Conservation (phyloP, 345 rosid species). For the Gossypium stocksii region DNA sequence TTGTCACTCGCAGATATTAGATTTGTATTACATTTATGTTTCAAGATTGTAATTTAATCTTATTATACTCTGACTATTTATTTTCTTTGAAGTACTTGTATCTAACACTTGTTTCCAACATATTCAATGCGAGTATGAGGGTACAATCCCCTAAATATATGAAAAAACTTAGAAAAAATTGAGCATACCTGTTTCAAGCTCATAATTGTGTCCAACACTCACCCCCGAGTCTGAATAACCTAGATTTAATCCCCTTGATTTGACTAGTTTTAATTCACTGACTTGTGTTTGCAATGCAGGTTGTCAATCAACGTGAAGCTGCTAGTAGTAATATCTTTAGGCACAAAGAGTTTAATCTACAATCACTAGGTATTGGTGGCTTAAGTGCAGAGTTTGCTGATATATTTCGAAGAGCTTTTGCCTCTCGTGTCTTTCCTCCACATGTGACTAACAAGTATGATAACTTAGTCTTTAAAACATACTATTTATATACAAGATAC, state of each 20-base stretch:
- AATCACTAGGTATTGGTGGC: slow-evolving; percentile 96
- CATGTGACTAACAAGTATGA: slow-evolving; percentile 88
- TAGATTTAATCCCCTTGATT: slow-evolving; percentile 5
- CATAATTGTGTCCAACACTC: not conserved
- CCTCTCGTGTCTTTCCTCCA: slow-evolving; percentile 97
- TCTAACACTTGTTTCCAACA: not conserved
- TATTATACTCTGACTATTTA: not conserved
- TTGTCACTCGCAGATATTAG: not conserved
- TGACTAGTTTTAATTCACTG: slow-evolving; percentile 6
- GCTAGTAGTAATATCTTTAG: slow-evolving; percentile 89
- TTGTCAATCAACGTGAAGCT: slow-evolving; percentile 97
- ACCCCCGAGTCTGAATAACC: not conserved
- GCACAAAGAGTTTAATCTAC: slow-evolving; percentile 94
- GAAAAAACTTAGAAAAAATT: not conserved
- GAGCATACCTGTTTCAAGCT: not conserved
- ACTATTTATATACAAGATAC: slow-evolving; percentile 3
- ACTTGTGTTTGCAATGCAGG: slow-evolving; percentile 38
- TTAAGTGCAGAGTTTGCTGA: slow-evolving; percentile 97
- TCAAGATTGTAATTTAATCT: not conserved
- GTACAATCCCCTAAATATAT: not conserved
- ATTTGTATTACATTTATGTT: not conserved
- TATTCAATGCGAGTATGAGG: not conserved
- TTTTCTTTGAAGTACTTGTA: not conserved
- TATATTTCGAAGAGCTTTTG: slow-evolving; percentile 98
- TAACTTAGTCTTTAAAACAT: slow-evolving; percentile 19